These are phyloP conservation scores for Neobulgaria alba DNA, from an alignment of 2,329 filamentous ascomycete genomes.

Conservation along the genomic window DNA sequence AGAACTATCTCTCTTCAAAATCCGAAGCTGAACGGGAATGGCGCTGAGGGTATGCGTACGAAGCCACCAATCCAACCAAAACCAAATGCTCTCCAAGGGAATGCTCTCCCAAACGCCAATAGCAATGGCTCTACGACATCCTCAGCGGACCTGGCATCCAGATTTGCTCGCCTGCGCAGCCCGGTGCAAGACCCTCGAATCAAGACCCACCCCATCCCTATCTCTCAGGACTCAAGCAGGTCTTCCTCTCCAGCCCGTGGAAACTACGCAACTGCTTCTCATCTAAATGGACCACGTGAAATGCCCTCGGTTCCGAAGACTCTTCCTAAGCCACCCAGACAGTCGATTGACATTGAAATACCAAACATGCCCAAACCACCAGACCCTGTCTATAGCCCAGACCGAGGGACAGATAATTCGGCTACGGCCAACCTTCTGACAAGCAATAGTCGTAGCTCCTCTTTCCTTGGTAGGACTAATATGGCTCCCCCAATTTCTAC, in stretches of 20 bases:
- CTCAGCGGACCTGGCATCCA: slow-evolving; percentile 42
- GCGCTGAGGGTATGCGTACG: background rate
- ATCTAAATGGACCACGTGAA: slow-evolving; percentile 23
- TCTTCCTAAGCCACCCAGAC: slow-evolving; percentile 11
- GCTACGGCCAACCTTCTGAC: slow-evolving; percentile 19
- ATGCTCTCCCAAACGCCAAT: slow-evolving; percentile 38
- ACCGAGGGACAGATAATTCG: slow-evolving; percentile 22
- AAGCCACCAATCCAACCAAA: slow-evolving; percentile 51
- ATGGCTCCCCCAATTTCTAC: slow-evolving; percentile 21
- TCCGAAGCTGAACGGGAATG: slow-evolving; percentile 2
- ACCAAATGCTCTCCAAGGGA: slow-evolving; percentile 57
- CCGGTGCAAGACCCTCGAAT: slow-evolving; percentile 44
- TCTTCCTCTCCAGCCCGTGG: slow-evolving; percentile 1
- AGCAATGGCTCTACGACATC: slow-evolving; percentile 19
- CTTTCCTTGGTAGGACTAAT: slow-evolving; percentile 19
- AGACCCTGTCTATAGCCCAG: slow-evolving; percentile 30
- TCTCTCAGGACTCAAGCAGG: slow-evolving; percentile 23
- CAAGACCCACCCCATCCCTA: slow-evolving; percentile 38
- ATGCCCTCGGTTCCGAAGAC: slow-evolving; percentile 23
- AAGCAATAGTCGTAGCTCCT: slow-evolving; percentile 20
- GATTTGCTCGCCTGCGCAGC: slow-evolving; percentile 48
- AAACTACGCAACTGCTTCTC: slow-evolving; percentile 6
- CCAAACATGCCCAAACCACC: slow-evolving; percentile 28
- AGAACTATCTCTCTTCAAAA: slow-evolving; percentile 9
- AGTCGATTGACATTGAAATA: slow-evolving; percentile 20